Percentiles rank a stretch among this genome's conserved stretches.
Evolutionary conservation across 2,329 filamentous ascomycete genomes (phyloP).

Genomic region (Claviceps lovelessii): DNA sequence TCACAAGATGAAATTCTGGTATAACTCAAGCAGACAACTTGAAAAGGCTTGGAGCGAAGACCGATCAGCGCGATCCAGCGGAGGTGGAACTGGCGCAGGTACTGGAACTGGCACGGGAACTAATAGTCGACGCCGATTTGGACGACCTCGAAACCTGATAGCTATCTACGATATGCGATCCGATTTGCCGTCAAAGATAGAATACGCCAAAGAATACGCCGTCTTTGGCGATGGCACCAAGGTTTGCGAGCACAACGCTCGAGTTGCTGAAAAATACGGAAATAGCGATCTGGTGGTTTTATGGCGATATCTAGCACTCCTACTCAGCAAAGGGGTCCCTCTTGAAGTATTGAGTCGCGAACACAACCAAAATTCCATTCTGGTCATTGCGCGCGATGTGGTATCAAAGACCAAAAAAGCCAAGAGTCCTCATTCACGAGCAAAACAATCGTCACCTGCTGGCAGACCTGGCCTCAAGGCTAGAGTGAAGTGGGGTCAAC

Average conservation of each 20-base stretch:
- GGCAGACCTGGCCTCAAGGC: conserved; percentile 30
- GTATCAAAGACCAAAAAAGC: conserved; percentile 26
- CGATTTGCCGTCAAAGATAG: conserved; percentile 62
- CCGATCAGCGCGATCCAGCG: conserved; percentile 44
- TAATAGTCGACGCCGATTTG: conserved; percentile 32
- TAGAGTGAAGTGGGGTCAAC: conserved; percentile 53
- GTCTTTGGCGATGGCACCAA: conserved; percentile 73
- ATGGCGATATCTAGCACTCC: conserved; percentile 67
- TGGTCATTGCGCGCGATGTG: conserved; percentile 54
- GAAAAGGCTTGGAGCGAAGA: conserved; percentile 43
- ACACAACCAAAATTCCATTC: conserved; percentile 42
- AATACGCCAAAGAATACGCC: conserved; percentile 64
- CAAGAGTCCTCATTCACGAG: not conserved
- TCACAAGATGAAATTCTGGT: conserved; percentile 43
- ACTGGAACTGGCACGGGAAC: conserved; percentile 35
- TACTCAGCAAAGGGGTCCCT: conserved; percentile 64
- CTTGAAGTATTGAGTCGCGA: conserved; percentile 46
- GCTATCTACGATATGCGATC: conserved; percentile 56
- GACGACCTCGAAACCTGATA: conserved; percentile 52
- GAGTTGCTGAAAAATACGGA: conserved; percentile 57
- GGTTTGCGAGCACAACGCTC: conserved; percentile 73
- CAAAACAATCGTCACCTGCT: not conserved
- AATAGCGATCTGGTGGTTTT: conserved; percentile 60
- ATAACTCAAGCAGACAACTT: conserved; percentile 36
- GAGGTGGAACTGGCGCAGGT: conserved; percentile 38